A percentile compares a stretch with the other conserved stretches of the same genome.
Evolutionary conservation across 331 rosid species (phyloP).

Genomic region (Saraca asoca): DNA sequence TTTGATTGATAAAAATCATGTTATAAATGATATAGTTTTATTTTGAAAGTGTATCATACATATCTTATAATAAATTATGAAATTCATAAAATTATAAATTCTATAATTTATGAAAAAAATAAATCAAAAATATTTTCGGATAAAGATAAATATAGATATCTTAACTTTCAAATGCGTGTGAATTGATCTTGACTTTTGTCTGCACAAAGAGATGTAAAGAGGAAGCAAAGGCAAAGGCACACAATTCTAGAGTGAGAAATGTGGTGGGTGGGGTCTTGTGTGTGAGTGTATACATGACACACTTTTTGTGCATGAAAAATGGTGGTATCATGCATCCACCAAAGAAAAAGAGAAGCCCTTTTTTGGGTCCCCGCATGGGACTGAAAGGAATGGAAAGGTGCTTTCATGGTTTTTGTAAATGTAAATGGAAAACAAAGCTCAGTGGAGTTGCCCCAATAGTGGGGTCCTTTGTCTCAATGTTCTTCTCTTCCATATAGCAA

Average conservation of each 20-base stretch:
- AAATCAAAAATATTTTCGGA: too few relatives aligned
- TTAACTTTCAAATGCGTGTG: too few relatives aligned
- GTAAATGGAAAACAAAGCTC: constrained; percentile 37
- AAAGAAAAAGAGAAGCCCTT: constrained; percentile 20
- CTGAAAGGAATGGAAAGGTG: constrained; percentile 38
- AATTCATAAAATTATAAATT: too few relatives aligned
- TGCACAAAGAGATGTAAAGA: constrained; percentile 55
- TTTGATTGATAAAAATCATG: too few relatives aligned
- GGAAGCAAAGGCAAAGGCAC: constrained; percentile 64
- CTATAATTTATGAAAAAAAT: too few relatives aligned
- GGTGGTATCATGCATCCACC: constrained; percentile 50
- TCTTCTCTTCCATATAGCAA: constrained; percentile 15
- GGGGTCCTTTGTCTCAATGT: constrained; percentile 34
- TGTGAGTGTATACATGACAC: constrained; percentile 41
- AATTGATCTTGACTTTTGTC: too few relatives aligned
- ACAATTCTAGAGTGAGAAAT: constrained; percentile 31
- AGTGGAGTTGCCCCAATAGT: constrained; percentile 42
- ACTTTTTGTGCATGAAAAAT: constrained; percentile 56
- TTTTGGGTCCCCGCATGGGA: constrained; percentile 47
- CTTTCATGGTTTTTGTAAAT: constrained; percentile 34
- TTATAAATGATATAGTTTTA: too few relatives aligned
- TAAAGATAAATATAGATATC: too few relatives aligned
- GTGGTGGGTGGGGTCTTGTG: constrained; percentile 39
- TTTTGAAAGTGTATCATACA: too few relatives aligned
- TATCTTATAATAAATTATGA: too few relatives aligned